Base-by-base conservation (phyloP, 2,329 filamentous ascomycete genomes). In the Cyanodermella asteris region DNA sequence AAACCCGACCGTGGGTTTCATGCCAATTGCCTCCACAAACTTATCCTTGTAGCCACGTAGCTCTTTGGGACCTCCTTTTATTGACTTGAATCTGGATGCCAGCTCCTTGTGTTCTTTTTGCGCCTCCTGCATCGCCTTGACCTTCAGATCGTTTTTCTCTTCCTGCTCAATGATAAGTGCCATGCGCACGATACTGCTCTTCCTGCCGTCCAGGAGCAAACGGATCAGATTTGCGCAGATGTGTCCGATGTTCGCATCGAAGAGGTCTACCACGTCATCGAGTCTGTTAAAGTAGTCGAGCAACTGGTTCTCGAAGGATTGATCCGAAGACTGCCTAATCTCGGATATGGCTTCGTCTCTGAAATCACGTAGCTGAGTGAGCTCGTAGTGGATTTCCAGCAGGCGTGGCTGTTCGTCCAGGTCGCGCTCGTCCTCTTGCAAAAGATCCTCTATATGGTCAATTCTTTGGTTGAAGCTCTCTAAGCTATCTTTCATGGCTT, bases 31-130 rank as follows among this genome's bases (percentile, higher is more conserved):
- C 40, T 76, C 62, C 19, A 91, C 49, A 45, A 94, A 93, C 45
- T 91, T 91, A 38, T 91, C 77, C 54, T 94, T 97, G 56, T 97
- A 97, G 3, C 84, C 87, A 34, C 84, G 72, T 26, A 90, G 69
- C 35, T 81, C 77, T 48, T 90, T 90, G 13, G 84, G 80, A 2
- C 84, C 84, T 35, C 84, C 75, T 7, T 82, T 84, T 50, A 97
- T 91, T 38, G 80, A 84, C 52, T 91, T 82, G 56, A 97, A 91
- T 25, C 84, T 66, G 23, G 72, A 72, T 7, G 82, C 87, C 43
- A 97, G 74, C 45, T 94, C 84, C 45, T 84, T 81, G 49, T 94
- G 90, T 42, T 94, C 84, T 41, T 78, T 80, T 45, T 94, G 71
- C 1, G 87, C 90, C 39, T 94, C 84, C 44, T 93, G 82, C 34